Evolutionary conservation across 2,329 filamentous ascomycete species (phyloP), one percentile per base, ranked within the genome.

Genomic region (Pseudomassariella vexata): DNA sequence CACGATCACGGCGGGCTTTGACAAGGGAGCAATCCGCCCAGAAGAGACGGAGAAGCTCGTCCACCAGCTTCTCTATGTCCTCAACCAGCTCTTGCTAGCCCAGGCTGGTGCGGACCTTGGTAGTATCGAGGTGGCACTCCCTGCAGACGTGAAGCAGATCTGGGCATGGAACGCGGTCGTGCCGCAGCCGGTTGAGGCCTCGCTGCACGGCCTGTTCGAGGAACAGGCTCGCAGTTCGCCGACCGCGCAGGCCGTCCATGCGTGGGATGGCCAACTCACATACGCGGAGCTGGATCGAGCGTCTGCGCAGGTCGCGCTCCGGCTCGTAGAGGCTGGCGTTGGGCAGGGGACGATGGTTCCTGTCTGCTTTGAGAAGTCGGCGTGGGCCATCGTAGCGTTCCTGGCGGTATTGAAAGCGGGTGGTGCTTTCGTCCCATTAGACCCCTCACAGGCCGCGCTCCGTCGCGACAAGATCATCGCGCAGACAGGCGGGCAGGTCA

Each of bases 401-500:
- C 48, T 58, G 40, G 55, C 42, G 4, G 46, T 60, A 11, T 37
- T 59, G 10, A 42, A 57, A 4, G 46, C 56, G 7, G 55, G 54
- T 10, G 53, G 47, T 12, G 53, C 44, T 5, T 60, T 58, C 34
- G 53, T 62, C 36, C 53, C 57, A 14, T 37, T 63, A 12, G 57
- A 62, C 40, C 50, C 57, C 4, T 55, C 48, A 32, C 52, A 59
- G 25, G 56, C 59, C 2, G 29, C 41, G 14, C 41, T 34, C 3
- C 47, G 53, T 19, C 39, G 48, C 3, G 39, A 46, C 18, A 29
- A 31, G 2, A 40, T 42, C n/a, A 37, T 44, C 32, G 30, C 23
- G 18, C 34, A 39, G 32, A 39, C 39, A n/a, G n/a, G n/a, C n/a
- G n/a, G n/a, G n/a, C n/a, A n/a, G n/a, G n/a, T n/a, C n/a, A n/a